A percentile compares a stretch with the other conserved stretches of the same genome.
Conservation (phyloP, 768 basidiomycete species). For the Suillus alpinus region DNA sequence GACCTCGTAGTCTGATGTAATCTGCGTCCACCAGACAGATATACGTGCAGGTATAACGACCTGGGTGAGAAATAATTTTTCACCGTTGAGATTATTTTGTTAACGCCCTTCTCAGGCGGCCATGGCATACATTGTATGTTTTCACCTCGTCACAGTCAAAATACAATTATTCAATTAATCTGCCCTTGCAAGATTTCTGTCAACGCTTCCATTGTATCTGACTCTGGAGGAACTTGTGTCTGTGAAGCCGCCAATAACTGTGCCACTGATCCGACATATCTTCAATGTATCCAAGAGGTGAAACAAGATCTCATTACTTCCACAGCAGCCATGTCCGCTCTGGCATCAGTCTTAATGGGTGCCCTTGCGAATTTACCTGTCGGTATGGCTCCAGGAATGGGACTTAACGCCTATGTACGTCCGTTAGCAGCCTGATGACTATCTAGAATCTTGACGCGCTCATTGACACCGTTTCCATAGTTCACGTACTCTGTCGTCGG, state of each 20-base stretch:
- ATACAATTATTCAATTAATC: slow-evolving; percentile 3
- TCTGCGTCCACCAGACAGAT: slow-evolving; percentile 51
- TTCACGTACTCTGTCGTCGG: slow-evolving; percentile 89
- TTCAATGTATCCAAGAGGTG: slow-evolving; percentile 56
- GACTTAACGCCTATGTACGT: slow-evolving; percentile 77
- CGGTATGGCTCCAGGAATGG: slow-evolving; percentile 85
- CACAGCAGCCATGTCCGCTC: slow-evolving; percentile 73
- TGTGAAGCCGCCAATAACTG: slow-evolving; percentile 64
- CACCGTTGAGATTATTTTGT: slow-evolving; percentile 9
- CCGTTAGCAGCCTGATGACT: background rate
- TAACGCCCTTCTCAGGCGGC: background rate
- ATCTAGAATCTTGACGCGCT: background rate
- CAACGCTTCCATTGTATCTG: slow-evolving; percentile 75
- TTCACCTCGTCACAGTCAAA: background rate
- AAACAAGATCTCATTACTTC: slow-evolving; percentile 78
- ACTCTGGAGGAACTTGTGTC: slow-evolving; percentile 79
- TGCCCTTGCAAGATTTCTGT: slow-evolving; percentile 62
- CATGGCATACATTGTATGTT: slow-evolving; percentile 5
- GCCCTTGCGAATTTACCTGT: slow-evolving; percentile 83
- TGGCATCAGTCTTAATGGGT: slow-evolving; percentile 82
- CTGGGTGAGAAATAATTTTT: slow-evolving; percentile 52
- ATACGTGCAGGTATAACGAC: slow-evolving; percentile 78
- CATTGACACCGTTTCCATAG: slow-evolving; percentile 33
- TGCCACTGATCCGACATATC: slow-evolving; percentile 48
- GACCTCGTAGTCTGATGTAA: slow-evolving; percentile 5